Percentiles rank a stretch among this genome's conserved stretches.
These are phyloP conservation scores for Ulvella scutata DNA, from an alignment of 139 green algal genomes.

Conservation along the genomic window DNA sequence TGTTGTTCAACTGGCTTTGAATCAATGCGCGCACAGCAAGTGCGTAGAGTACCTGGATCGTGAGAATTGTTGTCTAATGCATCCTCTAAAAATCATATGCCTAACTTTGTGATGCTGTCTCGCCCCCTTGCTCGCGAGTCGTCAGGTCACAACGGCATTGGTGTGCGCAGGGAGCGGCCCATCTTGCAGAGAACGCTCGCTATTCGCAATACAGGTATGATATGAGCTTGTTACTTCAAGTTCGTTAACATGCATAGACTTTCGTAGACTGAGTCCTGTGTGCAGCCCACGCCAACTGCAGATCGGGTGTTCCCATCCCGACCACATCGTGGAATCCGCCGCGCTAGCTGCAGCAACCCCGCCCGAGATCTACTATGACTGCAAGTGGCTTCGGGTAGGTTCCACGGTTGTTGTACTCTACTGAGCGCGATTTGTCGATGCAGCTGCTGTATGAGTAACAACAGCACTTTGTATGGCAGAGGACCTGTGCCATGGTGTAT, in stretches of 20 bases:
- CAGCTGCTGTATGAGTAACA: too few relatives aligned
- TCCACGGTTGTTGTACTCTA: too few relatives aligned
- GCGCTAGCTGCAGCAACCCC: conserved; percentile 36
- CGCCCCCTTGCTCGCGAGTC: too few relatives aligned
- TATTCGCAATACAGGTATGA: background rate
- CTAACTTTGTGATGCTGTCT: too few relatives aligned
- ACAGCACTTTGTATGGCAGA: too few relatives aligned
- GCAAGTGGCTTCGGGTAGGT: background rate
- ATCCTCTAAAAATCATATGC: too few relatives aligned
- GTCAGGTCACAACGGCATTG: background rate
- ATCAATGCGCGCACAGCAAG: background rate
- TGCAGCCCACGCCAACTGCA: conserved; percentile 24
- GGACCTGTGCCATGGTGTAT: too few relatives aligned
- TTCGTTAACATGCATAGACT: background rate
- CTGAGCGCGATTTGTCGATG: too few relatives aligned
- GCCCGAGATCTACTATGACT: conserved; percentile 14
- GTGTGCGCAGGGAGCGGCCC: background rate
- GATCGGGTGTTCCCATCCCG: conserved; percentile 30
- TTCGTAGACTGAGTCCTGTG: background rate
- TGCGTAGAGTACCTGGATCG: too few relatives aligned
- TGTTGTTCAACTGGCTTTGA: background rate
- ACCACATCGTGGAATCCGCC: conserved; percentile 56
- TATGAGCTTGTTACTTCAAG: background rate
- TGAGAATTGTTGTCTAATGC: too few relatives aligned
- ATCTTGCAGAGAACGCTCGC: background rate